A percentile compares a stretch with the other conserved stretches of the same genome.
These are phyloP conservation scores for Lichtheimia hyalospora DNA, from an alignment of 371 early-diverging fungal species.

Conservation along the genomic window DNA sequence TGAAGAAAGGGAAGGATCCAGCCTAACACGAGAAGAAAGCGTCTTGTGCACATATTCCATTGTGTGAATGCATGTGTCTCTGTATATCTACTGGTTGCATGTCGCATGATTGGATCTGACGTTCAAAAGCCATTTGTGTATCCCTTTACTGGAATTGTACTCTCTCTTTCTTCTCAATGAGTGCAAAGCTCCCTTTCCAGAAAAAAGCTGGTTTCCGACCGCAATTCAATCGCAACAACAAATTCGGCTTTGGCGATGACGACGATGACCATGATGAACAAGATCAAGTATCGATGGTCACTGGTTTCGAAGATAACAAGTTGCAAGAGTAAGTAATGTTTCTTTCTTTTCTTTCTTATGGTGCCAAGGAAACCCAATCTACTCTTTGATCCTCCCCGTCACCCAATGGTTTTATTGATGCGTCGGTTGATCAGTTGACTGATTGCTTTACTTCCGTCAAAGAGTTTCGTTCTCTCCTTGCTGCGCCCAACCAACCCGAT, in stretches of 20 bases:
- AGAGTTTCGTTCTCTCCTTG: not conserved
- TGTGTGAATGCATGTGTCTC: too few species aligned
- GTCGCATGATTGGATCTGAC: too few species aligned
- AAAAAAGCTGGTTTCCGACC: slow-evolving; percentile 11
- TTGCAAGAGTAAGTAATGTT: slow-evolving; percentile 44
- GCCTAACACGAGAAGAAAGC: too few species aligned
- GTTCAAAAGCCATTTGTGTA: too few species aligned
- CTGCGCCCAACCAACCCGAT: too few species aligned
- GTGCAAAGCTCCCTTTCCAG: slow-evolving; percentile 9
- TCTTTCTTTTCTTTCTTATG: not conserved
- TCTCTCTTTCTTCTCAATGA: too few species aligned
- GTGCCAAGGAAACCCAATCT: not conserved
- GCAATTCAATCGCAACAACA: slow-evolving; percentile 5
- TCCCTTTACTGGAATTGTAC: too few species aligned
- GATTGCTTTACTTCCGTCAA: not conserved
- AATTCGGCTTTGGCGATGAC: slow-evolving; percentile 25
- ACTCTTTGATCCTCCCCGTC: not conserved
- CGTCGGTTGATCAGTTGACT: not conserved
- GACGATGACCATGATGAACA: slow-evolving; percentile 43
- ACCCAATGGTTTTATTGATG: too few species aligned
- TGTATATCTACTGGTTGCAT: too few species aligned
- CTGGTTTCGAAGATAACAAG: slow-evolving; percentile 57
- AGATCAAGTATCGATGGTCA: slow-evolving; percentile 42
- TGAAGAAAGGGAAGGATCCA: too few species aligned
- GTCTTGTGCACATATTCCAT: too few species aligned